Evolutionary conservation across 1,284 basidiomycete species (phyloP).

Genomic region (Tranzscheliella williamsii): DNA sequence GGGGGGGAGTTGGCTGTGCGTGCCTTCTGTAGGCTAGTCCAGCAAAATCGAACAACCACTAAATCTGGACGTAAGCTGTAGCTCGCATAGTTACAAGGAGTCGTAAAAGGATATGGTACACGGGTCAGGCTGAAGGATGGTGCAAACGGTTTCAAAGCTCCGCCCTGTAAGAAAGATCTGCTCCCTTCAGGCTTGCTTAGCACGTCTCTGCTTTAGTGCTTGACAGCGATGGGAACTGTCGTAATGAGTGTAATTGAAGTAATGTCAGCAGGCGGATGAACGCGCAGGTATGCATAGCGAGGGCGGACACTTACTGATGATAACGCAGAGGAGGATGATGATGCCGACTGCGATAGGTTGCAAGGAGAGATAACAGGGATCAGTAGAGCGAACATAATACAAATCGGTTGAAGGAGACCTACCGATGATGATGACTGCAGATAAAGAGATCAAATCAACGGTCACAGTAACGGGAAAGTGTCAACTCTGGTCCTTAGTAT

Average conservation of each 20-base stretch:
- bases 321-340: constrained; percentile 57
- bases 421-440: constrained; percentile 22
- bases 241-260: neutral
- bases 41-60: no score
- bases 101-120: no score
- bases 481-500: no score
- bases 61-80: no score
- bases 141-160: no score
- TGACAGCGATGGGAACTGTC: constrained; percentile 50
- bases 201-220: constrained; percentile 41
- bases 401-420: neutral
- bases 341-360: constrained; percentile 41
- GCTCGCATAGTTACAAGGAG: no score
- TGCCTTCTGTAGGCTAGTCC: no score
- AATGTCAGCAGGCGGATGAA: neutral
- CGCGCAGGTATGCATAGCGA: neutral
- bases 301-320: constrained; percentile 51
- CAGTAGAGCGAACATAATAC: no score
- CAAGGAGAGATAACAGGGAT: neutral
- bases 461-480: neutral
- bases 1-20: no score
- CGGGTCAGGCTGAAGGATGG: no score
- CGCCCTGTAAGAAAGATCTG: no score
- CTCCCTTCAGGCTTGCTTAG: no score
- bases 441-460: neutral